Conservation (phyloP, 106 monocot species). For the Platanthera zijinensis region DNA sequence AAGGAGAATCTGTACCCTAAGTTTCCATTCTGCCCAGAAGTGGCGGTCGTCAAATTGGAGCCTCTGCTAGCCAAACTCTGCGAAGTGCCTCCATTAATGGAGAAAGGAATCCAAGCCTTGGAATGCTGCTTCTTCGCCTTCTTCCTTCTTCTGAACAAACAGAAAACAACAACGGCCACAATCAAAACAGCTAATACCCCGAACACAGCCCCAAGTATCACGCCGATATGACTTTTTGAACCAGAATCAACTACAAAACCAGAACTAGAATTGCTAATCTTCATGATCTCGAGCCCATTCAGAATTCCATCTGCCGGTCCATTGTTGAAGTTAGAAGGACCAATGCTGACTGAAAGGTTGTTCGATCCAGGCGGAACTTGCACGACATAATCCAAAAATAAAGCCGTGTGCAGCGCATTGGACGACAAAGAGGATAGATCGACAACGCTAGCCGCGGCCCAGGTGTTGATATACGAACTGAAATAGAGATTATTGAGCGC, state of each 20-base stretch:
- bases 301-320: constrained; percentile 40
- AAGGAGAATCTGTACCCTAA: constrained; percentile 52
- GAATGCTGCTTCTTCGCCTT: constrained; percentile 23
- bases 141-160: constrained; percentile 23
- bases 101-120: constrained; percentile 49
- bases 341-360: constrained; percentile 42
- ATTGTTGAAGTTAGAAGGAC: constrained; percentile 23
- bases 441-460: constrained; percentile 14
- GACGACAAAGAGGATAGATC: constrained; percentile 21
- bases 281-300: constrained; percentile 68
- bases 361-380: constrained; percentile 4
- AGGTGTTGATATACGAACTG: constrained; percentile 37
- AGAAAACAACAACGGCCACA: constrained; percentile 8
- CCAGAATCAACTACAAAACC: background rate
- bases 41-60: constrained; percentile 18
- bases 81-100: constrained; percentile 28
- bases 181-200: constrained; percentile 29
- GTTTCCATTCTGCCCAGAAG: constrained; percentile 29
- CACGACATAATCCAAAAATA: constrained; percentile 42
- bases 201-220: constrained; percentile 33
- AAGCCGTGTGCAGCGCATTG: constrained; percentile 23
- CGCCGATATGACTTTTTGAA: constrained; percentile 30
- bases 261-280: constrained; percentile 22
- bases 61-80: constrained; percentile 25
- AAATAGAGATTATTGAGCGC: constrained; percentile 24